Evolutionary conservation across 2,329 filamentous ascomycete genomes (phyloP), one percentile per base, ranked within the genome.

Genomic region (Alternaria angustiovoidea): DNA sequence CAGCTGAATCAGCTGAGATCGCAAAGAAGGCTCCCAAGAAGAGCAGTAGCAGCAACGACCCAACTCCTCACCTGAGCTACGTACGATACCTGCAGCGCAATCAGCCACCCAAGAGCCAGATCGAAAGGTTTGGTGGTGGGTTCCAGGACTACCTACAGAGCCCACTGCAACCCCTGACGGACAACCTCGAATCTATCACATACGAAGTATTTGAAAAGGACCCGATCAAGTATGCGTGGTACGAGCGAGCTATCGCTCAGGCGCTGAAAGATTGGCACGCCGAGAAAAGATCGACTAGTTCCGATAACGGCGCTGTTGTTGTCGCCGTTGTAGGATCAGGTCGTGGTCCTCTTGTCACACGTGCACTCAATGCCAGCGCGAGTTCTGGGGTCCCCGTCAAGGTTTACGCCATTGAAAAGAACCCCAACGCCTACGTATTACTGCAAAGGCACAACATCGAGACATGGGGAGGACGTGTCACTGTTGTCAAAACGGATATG

Each of bases 131-230:
- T 68, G 88, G 88, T 14, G 82, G 87, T 20, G 89, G 89, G 2
- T 92, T 91, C 69, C 96, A 99, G 73, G 95, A 99, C 78, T 99
- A 95, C 84, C 84, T 99, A 11, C 95, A 99, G 78, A 94, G 94
- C 2, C 95, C 95, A 2, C 83, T 99, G 41, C 96, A 99, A 77
- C 95, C 95, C 0, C 84, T 99, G 14, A 94, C 94, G 0, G 95
- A 99, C 78, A 99, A 99, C 70, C 85, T 99, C 14, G 96, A 99
- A 77, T 97, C 93, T 47, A 91, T 96, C 42, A 99, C 95, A 0
- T 99, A 99, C 78, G 95, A 99, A 76, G 94, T 98, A 2, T 99
- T 99, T 72, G 95, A 99, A 78, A 96, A 96, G 68, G 96, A 99
- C 66, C 95, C 95, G 0, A 91, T 99, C 80, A 99, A 99, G 80